A percentile compares a stretch with the other conserved stretches of the same genome.
phyloP scores from a whole-genome alignment of 331 rosid genomes.

The Quercus lobata region DNA sequence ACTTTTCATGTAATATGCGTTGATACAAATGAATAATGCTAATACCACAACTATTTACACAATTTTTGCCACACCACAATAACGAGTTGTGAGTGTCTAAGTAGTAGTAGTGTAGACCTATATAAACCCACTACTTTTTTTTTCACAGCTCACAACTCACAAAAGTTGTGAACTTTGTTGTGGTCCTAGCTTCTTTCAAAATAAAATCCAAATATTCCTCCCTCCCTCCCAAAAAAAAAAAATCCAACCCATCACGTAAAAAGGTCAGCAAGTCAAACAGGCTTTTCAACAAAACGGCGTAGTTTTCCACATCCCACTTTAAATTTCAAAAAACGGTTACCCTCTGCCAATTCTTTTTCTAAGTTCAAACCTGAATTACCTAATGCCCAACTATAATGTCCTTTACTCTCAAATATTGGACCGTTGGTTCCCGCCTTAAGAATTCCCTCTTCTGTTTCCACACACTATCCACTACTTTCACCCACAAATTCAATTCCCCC shows the following conservation, averaged over 20 bases:
- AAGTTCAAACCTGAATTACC: neutral
- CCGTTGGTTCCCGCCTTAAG: constrained; percentile 41
- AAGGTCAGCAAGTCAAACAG: no score
- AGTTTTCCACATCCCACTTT: neutral
- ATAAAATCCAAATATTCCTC: no score
- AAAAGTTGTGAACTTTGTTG: no score
- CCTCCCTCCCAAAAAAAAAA: no score
- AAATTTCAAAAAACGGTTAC: neutral
- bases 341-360: neutral
- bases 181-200: fast-evolving
- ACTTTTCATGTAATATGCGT: no score
- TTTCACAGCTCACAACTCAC: fast-evolving
- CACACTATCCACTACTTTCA: constrained; percentile 8
- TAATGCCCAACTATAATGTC: constrained; percentile 17
- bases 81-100: fast-evolving
- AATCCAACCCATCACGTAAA: no score
- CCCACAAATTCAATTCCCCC: constrained; percentile 37
- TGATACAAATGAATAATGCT: no score
- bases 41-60: fast-evolving
- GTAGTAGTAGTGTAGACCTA: fast-evolving
- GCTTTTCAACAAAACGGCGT: neutral
- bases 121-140: fast-evolving
- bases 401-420: neutral
- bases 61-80: no score
- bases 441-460: constrained; percentile 9